These are phyloP conservation scores for Dillenia turbinata DNA, from an alignment of 164 flowering plant genomes.

Conservation along the genomic window DNA sequence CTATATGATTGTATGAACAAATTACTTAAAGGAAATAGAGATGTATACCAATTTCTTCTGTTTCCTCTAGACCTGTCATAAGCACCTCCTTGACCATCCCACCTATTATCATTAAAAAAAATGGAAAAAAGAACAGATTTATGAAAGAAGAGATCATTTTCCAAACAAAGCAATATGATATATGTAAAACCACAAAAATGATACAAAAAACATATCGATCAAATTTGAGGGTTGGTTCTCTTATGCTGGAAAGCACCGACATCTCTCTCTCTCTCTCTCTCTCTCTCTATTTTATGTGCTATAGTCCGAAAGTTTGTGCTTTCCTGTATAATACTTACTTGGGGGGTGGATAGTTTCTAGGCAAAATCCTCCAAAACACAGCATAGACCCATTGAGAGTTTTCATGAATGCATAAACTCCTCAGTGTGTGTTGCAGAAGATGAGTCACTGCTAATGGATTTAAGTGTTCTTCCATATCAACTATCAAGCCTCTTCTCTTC, in stretches of 20 bases:
- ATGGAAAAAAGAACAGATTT: not conserved
- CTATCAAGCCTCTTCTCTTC: not conserved
- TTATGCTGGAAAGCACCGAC: not conserved
- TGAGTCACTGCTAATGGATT: slow-evolving; percentile 77
- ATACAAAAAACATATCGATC: not conserved
- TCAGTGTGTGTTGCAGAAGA: slow-evolving; percentile 92
- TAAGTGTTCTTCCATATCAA: slow-evolving; percentile 71
- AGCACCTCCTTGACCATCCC: slow-evolving; percentile 88
- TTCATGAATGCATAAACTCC: slow-evolving; percentile 83
- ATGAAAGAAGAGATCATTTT: not conserved
- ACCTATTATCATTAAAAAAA: slow-evolving; percentile 33
- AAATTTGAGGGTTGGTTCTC: not conserved
- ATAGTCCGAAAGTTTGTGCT: not conserved
- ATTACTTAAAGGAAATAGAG: not conserved
- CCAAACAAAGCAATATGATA: no score
- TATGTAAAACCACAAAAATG: not conserved
- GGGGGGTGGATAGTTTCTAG: slow-evolving; percentile 97
- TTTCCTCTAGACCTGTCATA: slow-evolving; percentile 93
- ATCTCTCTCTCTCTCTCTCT: not conserved
- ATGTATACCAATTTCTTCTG: slow-evolving; percentile 84
- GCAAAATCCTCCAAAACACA: slow-evolving; percentile 96
- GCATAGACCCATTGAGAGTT: slow-evolving; percentile 97
- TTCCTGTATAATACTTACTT: slow-evolving; percentile 43
- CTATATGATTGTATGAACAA: no score
- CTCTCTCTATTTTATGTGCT: no score